Percentiles rank a stretch among this genome's conserved stretches.
Conservation (phyloP, 202 grass and related monocot genomes). For the Setaria viridis region DNA sequence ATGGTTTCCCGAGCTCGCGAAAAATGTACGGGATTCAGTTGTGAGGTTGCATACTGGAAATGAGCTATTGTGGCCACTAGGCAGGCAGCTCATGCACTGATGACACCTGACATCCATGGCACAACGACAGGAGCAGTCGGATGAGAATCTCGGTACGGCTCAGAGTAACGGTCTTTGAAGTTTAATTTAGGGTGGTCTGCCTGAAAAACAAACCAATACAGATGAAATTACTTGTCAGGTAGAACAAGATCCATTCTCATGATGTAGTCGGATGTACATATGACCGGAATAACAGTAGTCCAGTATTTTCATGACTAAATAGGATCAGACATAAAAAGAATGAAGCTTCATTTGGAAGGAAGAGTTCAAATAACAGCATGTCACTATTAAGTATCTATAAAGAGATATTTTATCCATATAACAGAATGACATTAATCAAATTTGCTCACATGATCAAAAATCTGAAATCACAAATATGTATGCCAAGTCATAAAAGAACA, state of each 20-base stretch:
- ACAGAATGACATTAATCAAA: not conserved
- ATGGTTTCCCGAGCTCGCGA: not conserved
- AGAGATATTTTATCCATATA: not conserved
- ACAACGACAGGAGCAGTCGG: constrained; percentile 66
- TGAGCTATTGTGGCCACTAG: not conserved
- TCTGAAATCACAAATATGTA: not conserved
- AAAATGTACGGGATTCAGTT: constrained; percentile 6
- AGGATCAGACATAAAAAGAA: not conserved
- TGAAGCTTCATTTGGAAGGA: constrained; percentile 7
- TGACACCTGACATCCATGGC: constrained; percentile 81
- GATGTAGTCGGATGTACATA: not conserved
- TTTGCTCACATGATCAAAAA: not conserved
- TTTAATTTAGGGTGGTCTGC: constrained; percentile 66
- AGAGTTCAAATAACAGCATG: constrained; percentile 7
- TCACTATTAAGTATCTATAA: not conserved
- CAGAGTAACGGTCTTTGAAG: constrained; percentile 81
- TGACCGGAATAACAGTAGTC: not conserved
- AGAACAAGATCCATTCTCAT: not conserved
- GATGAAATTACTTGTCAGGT: not conserved
- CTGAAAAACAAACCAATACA: constrained; percentile 47
- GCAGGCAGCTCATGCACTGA: constrained; percentile 38
- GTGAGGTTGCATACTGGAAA: not conserved
- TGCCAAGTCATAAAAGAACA: not conserved
- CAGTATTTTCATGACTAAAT: constrained; percentile 3
- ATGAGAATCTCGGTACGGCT: constrained; percentile 78